Evolutionary conservation across 75 land plant species (phyloP).

Genomic region (Pinus albicaulis): DNA sequence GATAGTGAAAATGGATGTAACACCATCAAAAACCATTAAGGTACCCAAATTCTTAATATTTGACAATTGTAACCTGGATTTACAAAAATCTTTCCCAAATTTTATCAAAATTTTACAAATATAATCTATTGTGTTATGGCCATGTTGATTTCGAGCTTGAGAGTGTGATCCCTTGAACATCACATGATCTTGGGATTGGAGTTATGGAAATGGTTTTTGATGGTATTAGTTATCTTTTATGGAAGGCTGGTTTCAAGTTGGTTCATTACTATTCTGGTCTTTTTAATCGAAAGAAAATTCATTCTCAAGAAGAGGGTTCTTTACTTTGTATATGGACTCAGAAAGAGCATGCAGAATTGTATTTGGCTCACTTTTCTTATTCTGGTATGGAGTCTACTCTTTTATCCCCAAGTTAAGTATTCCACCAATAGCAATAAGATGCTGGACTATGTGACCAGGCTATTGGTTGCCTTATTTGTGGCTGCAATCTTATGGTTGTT

Average conservation of each 20-base stretch:
- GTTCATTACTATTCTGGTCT: constrained; percentile 43
- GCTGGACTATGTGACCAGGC: constrained; percentile 52
- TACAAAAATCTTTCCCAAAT: too few species aligned
- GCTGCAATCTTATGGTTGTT: constrained; percentile 62
- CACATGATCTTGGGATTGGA: constrained; percentile 43
- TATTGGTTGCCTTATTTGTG: constrained; percentile 42
- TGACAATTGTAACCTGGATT: too few species aligned
- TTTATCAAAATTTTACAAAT: too few species aligned
- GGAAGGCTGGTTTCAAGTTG: constrained; percentile 76
- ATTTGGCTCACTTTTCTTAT: constrained; percentile 79
- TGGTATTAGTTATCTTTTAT: constrained; percentile 59
- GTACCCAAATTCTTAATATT: too few species aligned
- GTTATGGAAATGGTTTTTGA: constrained; percentile 86
- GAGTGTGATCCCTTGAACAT: constrained; percentile 16
- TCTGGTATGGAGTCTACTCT: constrained; percentile 54
- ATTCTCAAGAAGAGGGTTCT: constrained; percentile 68
- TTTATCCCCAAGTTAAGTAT: constrained; percentile 36
- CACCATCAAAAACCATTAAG: too few species aligned
- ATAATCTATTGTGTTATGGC: constrained; percentile 39
- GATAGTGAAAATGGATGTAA: too few species aligned
- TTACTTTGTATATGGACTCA: constrained; percentile 74
- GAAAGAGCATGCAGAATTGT: constrained; percentile 68
- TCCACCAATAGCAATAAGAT: constrained; percentile 22
- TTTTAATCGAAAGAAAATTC: constrained; percentile 64
- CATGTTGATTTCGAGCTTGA: constrained; percentile 38